phyloP scores from a whole-genome alignment of 805 yeast species.

The Sugiyamaella chiloensis region DNA sequence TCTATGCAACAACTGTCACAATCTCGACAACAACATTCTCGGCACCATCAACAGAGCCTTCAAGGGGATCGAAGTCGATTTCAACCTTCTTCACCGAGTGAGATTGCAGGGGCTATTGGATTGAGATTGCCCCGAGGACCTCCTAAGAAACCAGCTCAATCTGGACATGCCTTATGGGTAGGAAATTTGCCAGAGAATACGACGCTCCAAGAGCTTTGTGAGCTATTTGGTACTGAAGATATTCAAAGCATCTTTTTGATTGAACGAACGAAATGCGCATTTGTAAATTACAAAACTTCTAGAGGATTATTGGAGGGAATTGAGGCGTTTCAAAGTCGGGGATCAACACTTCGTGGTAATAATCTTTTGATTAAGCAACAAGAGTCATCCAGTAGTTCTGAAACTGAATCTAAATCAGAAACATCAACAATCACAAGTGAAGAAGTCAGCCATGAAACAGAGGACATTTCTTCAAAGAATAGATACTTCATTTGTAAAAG shows the following conservation, averaged over 20 bases:
- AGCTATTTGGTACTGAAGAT: conserved; percentile 36
- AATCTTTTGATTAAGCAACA: conserved; percentile 31
- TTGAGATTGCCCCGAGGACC: conserved; percentile 36
- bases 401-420: neutral
- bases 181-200: conserved; percentile 39
- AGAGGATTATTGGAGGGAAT: conserved; percentile 33
- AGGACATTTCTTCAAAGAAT: conserved; percentile 13
- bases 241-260: conserved; percentile 39
- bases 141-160: conserved; percentile 38
- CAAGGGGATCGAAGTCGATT: too few relatives aligned
- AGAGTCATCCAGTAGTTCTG: neutral
- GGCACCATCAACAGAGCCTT: too few relatives aligned
- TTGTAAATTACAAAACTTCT: conserved; percentile 36
- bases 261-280: conserved; percentile 41
- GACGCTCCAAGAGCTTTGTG: conserved; percentile 35
- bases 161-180: conserved; percentile 47
- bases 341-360: conserved; percentile 33
- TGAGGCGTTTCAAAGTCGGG: conserved; percentile 27
- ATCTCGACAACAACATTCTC: too few relatives aligned
- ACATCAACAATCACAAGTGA: neutral
- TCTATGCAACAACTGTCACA: too few relatives aligned
- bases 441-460: neutral
- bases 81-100: too few relatives aligned
- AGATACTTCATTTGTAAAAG: conserved; percentile 41
- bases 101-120: too few relatives aligned